Conservation (phyloP, 495 filamentous ascomycete species). For the Patellaria atrata region DNA sequence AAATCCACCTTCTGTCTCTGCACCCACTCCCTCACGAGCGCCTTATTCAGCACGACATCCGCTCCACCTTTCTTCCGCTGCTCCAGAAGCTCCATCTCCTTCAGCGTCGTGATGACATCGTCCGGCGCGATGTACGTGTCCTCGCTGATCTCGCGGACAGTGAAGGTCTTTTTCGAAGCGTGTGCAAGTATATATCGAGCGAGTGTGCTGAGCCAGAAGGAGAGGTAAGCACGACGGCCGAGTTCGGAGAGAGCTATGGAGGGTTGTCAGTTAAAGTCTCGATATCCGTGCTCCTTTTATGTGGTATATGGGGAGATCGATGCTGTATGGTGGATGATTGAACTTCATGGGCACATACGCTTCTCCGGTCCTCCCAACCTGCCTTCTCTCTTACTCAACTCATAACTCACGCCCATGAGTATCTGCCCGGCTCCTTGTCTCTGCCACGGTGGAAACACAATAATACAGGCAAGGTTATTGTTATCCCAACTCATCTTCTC, state of each 20-base stretch:
- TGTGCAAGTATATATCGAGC: slow-evolving; percentile 43
- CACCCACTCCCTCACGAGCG: slow-evolving; percentile 40
- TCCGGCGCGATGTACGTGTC: slow-evolving; percentile 69
- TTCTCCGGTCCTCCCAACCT: slow-evolving; percentile 87
- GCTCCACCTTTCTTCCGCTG: slow-evolving; percentile 26
- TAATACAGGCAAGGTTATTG: slow-evolving; percentile 93
- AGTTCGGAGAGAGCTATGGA: slow-evolving; percentile 55
- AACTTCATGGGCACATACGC: slow-evolving; percentile 25
- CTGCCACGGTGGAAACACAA: slow-evolving; percentile 94
- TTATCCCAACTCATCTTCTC: slow-evolving; percentile 98
- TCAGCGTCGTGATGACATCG: slow-evolving; percentile 64
- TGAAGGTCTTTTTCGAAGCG: slow-evolving; percentile 32
- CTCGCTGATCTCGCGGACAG: slow-evolving; percentile 40
- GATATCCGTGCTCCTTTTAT: background rate
- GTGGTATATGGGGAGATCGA: background rate
- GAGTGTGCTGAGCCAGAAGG: slow-evolving; percentile 74
- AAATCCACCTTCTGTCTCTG: slow-evolving; percentile 32
- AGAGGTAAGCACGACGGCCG: slow-evolving; percentile 62
- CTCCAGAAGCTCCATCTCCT: slow-evolving; percentile 62
- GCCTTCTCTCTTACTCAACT: slow-evolving; percentile 72
- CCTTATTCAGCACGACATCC: slow-evolving; percentile 39
- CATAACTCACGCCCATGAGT: slow-evolving; percentile 87
- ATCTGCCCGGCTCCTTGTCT: slow-evolving; percentile 74
- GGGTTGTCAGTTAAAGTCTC: background rate
- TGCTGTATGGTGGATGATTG: too few species aligned